Conservation (phyloP, 768 basidiomycete genomes). For the Mycena floridula region DNA sequence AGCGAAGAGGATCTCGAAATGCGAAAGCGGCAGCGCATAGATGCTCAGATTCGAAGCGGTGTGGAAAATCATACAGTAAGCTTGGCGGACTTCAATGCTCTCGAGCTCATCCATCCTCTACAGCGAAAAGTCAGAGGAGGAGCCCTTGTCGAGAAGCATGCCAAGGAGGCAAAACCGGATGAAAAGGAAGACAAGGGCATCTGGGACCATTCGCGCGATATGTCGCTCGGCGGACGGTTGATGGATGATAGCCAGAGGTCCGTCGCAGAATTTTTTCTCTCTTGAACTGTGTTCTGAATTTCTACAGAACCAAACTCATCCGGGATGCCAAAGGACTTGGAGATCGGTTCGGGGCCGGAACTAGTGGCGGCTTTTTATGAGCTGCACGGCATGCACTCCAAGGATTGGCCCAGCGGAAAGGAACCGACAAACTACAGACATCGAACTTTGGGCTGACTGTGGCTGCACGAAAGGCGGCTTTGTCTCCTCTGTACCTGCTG, state of each 20-base stretch:
- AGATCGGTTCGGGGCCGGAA: too few species aligned
- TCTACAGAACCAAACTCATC: too few species aligned
- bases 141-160: conserved; percentile 52
- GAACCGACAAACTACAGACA: too few species aligned
- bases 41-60: conserved; percentile 55
- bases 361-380: too few species aligned
- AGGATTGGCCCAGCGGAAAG: too few species aligned
- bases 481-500: too few species aligned
- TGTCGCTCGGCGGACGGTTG: conserved; percentile 79
- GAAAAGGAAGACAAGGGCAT: conserved; percentile 59
- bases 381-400: too few species aligned
- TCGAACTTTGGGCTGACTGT: too few species aligned
- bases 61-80: conserved; percentile 79
- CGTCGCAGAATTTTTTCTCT: too few species aligned
- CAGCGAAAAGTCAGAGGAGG: conserved; percentile 40
- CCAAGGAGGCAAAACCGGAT: conserved; percentile 27
- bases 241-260: conserved; percentile 87
- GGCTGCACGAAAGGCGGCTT: too few species aligned
- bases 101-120: conserved; percentile 1
- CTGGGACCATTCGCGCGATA: conserved; percentile 92
- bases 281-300: too few species aligned
- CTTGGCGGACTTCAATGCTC: conserved; percentile 7
- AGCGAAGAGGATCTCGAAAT: conserved; percentile 36
- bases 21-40: conserved; percentile 61
- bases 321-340: too few species aligned